Conservation (phyloP, 2,329 filamentous ascomycete genomes). For the Periconia sp. region DNA sequence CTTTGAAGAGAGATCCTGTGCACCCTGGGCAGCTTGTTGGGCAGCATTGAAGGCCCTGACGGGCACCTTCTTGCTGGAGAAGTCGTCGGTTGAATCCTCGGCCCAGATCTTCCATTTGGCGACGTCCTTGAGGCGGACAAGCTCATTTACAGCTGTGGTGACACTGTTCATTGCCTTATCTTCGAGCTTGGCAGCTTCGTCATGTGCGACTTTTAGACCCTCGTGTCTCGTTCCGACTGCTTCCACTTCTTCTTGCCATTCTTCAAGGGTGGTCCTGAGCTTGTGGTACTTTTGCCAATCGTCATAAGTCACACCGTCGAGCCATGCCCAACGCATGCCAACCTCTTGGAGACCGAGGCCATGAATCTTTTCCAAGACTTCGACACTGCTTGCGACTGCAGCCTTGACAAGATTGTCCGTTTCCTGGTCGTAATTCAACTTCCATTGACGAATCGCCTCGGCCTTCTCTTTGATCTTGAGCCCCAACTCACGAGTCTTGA, state of each 20-base stretch:
- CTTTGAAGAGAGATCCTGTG: constrained; percentile 40
- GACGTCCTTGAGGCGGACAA: constrained; percentile 79
- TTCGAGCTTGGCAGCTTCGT: constrained; percentile 69
- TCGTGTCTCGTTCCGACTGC: constrained; percentile 74
- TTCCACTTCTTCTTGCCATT: constrained; percentile 83
- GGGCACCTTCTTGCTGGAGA: constrained; percentile 67
- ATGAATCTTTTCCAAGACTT: constrained; percentile 79
- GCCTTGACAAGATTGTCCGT: constrained; percentile 68
- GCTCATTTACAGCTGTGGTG: constrained; percentile 75
- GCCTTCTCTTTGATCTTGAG: constrained; percentile 75
- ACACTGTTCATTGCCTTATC: constrained; percentile 79
- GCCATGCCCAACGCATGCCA: constrained; percentile 92
- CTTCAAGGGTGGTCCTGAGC: constrained; percentile 77
- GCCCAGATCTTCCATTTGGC: constrained; percentile 81
- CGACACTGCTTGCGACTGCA: constrained; percentile 77
- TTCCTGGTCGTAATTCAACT: constrained; percentile 69
- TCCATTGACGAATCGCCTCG: constrained; percentile 76
- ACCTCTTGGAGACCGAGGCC: constrained; percentile 87
- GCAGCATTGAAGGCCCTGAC: constrained; percentile 54
- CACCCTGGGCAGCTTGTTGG: constrained; percentile 44
- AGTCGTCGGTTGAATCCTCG: constrained; percentile 75
- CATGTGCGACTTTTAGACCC: constrained; percentile 67
- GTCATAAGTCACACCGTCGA: constrained; percentile 92
- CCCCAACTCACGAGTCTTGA: constrained; percentile 67
- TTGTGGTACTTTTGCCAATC: constrained; percentile 96